Conservation (phyloP, 2,329 filamentous ascomycete species). For the Pseudogymnoascus sp. region DNA sequence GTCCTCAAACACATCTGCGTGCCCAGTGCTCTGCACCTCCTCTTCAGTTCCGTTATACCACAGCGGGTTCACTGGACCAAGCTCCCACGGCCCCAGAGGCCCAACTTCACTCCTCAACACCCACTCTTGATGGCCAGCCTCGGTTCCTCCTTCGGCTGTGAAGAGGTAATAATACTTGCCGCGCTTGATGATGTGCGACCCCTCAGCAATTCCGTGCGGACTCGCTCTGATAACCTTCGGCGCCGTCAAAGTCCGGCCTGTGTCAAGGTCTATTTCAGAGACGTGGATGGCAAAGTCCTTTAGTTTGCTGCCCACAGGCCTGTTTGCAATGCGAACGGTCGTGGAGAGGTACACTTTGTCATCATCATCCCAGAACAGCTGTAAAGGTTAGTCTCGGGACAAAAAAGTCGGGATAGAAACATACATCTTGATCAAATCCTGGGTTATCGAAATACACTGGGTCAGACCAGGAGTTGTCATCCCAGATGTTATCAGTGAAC, state of each 20-base stretch:
- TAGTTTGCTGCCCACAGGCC: slow-evolving; percentile 29
- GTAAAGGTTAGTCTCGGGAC: background rate
- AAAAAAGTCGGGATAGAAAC: slow-evolving; percentile 24
- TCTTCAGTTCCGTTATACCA: slow-evolving; percentile 34
- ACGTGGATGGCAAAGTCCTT: slow-evolving; percentile 46
- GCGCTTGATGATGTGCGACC: slow-evolving; percentile 32
- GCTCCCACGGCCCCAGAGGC: slow-evolving; percentile 41
- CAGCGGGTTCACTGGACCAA: slow-evolving; percentile 34
- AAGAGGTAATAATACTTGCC: slow-evolving; percentile 33
- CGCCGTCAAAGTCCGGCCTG: slow-evolving; percentile 32
- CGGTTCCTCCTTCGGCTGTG: slow-evolving; percentile 23
- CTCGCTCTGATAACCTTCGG: slow-evolving; percentile 31
- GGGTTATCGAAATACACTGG: slow-evolving; percentile 45
- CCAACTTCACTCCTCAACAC: slow-evolving; percentile 37
- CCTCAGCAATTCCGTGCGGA: slow-evolving; percentile 34
- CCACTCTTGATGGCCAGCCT: slow-evolving; percentile 44
- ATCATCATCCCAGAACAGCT: slow-evolving; percentile 41
- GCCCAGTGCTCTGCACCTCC: slow-evolving; percentile 25
- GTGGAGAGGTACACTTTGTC: slow-evolving; percentile 41
- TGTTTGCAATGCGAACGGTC: slow-evolving; percentile 22
- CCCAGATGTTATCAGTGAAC: slow-evolving; percentile 38
- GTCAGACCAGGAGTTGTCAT: slow-evolving; percentile 42
- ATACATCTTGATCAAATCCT: slow-evolving; percentile 45
- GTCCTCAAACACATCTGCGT: slow-evolving; percentile 40
- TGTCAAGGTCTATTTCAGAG: slow-evolving; percentile 36